Base-by-base conservation (phyloP, 495 filamentous ascomycete genomes). In the Rhizodiscina lignyota region DNA sequence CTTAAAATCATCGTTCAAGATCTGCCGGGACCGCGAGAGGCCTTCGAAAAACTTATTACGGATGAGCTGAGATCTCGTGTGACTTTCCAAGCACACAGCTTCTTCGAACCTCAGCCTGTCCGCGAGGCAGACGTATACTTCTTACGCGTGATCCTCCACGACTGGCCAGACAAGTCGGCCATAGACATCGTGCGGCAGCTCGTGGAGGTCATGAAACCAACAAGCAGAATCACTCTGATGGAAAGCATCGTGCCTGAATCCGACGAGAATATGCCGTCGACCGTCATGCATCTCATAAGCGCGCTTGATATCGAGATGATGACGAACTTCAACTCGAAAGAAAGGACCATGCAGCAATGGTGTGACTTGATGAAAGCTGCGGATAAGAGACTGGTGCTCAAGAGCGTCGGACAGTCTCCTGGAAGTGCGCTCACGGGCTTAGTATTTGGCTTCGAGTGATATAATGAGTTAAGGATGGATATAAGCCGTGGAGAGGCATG, bases 81-180 rank as follows among this genome's bases (percentile, higher is more conserved):
- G 24, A 40, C 27, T 4, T 60, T 58, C 41, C 23, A 28, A 20
- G 36, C 43, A 12, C 55, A 61, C 37, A 36, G 55, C 34, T 58
- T 58, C 46, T 61, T 63, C 42, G 39, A 50, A 2, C 43, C 47
- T 17, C 56, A 61, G 32, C 43, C 59, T 11, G 21, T 36, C 34
- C 8, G 28, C 20, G 21, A 28, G 12, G 34, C 34, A 10, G 34
- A 36, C 17, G 55, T 51, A 20, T 70, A 70, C 39, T 64, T 61
- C 40, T 55, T 63, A 42, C 58, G 61, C 22, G 55, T 49, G 24
- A 55, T 65, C 20, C 55, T 60, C n/a, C 60, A 66, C 40, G 56
- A 66, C 35, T 64, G 59, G 60, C 38, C 52, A 5, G 43, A 61
- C 32, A 29, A 40, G 21, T 27, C 21, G 8, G 4, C 18, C 5